A percentile compares a stretch with the other conserved stretches of the same genome.
Conservation (phyloP, 371 early-diverging fungal species). For the Actinomortierella ambigua region DNA sequence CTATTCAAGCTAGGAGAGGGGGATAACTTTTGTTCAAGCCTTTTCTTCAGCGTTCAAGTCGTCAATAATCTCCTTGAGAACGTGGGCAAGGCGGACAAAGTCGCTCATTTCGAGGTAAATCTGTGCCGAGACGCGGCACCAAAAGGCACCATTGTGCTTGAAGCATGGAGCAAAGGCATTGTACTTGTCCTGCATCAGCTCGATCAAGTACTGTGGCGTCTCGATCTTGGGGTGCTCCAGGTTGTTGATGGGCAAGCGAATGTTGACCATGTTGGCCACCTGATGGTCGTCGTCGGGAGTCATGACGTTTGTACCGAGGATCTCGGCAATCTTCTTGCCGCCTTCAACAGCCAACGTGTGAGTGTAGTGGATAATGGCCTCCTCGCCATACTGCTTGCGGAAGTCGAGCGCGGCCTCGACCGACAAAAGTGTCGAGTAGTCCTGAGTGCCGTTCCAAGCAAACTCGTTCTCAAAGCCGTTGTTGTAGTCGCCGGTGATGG, state of each 20-base stretch:
- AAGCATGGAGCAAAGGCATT: constrained; percentile 53
- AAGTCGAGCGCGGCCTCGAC: constrained; percentile 57
- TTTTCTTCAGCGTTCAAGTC: constrained; percentile 20
- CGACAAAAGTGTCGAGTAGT: constrained; percentile 49
- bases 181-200: constrained; percentile 47
- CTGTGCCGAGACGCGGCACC: constrained; percentile 61
- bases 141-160: constrained; percentile 52
- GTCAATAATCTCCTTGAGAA: constrained; percentile 48
- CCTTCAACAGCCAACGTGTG: constrained; percentile 60
- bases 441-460: constrained; percentile 53
- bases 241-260: constrained; percentile 55
- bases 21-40: no score
- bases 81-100: constrained; percentile 50
- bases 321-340: constrained; percentile 57
- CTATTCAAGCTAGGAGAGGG: no score
- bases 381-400: constrained; percentile 60
- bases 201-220: constrained; percentile 27
- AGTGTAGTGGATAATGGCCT: constrained; percentile 57
- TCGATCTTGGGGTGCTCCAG: constrained; percentile 20
- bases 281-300: constrained; percentile 50
- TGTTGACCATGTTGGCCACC: constrained; percentile 60
- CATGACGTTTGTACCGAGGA: constrained; percentile 60
- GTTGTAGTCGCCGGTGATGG: constrained; percentile 55
- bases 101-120: constrained; percentile 63
- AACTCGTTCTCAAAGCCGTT: constrained; percentile 49